Conservation (phyloP, 495 filamentous ascomycete species). For the Aspergillus ellipticus region DNA sequence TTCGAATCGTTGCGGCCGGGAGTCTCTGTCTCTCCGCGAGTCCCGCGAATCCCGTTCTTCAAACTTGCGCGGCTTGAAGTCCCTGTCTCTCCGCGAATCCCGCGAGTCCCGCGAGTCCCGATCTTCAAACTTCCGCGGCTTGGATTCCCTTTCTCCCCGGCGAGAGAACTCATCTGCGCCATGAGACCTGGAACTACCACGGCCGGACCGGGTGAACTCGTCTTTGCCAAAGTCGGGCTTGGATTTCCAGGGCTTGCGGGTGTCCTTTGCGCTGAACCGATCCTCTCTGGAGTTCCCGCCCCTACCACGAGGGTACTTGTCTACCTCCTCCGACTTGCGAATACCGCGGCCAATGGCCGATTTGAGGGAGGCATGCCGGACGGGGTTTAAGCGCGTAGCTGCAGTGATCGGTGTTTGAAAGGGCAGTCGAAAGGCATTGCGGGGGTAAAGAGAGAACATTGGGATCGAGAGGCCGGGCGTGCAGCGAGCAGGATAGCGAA, state of each 20-base stretch:
- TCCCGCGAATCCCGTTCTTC: too few species aligned
- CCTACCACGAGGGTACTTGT: neutral
- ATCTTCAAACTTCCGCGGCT: neutral
- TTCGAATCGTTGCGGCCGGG: neutral
- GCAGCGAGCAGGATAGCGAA: too few species aligned
- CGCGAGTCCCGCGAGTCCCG: neutral
- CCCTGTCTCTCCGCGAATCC: neutral
- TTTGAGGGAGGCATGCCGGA: constrained; percentile 50
- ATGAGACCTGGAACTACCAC: too few species aligned
- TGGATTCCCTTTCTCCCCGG: neutral
- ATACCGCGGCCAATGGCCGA: constrained; percentile 54
- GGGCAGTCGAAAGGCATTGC: constrained; percentile 4
- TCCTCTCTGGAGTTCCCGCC: neutral
- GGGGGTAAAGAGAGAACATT: constrained; percentile 9
- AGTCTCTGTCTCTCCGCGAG: neutral
- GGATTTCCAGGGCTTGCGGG: neutral
- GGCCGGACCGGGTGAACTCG: too few species aligned
- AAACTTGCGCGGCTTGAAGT: too few species aligned
- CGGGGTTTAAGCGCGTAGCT: neutral
- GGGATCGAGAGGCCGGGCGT: too few species aligned
- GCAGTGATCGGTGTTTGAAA: constrained; percentile 2
- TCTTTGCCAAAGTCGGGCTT: neutral
- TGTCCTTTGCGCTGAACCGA: neutral
- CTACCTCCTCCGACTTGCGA: constrained; percentile 32
- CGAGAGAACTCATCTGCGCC: neutral